Conservation (phyloP, 2,329 filamentous ascomycete species). For the Xylariaceae sp. region DNA sequence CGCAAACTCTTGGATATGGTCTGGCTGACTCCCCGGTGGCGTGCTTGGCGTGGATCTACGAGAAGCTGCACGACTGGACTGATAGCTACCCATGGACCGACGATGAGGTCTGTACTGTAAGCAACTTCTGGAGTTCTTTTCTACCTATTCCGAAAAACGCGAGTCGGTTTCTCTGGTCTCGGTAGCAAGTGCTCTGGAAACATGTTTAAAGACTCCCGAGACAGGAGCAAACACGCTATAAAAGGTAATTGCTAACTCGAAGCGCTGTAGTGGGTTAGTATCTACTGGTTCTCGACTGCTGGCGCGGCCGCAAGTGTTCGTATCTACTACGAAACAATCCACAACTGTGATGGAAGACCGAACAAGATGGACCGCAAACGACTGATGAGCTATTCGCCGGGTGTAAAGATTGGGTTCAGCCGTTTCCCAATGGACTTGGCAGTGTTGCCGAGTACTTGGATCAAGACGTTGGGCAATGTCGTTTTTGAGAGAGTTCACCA, state of each 20-base stretch:
- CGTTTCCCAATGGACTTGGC: slow-evolving; percentile 58
- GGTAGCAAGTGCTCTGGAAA: too few relatives aligned
- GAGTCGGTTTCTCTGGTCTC: too few relatives aligned
- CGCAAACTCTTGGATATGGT: slow-evolving; percentile 69
- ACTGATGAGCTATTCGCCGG: slow-evolving; percentile 29
- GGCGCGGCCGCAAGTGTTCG: slow-evolving; percentile 63
- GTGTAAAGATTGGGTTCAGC: slow-evolving; percentile 43
- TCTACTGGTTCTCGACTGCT: slow-evolving; percentile 70
- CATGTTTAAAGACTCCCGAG: too few relatives aligned
- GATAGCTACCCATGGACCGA: slow-evolving; percentile 71
- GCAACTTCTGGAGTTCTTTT: too few relatives aligned
- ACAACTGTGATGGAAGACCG: slow-evolving; percentile 32
- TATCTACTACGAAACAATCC: slow-evolving; percentile 70
- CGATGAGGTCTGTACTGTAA: slow-evolving; percentile 69
- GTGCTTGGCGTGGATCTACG: slow-evolving; percentile 74
- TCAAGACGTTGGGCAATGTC: slow-evolving; percentile 56
- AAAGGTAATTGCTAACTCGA: too few relatives aligned
- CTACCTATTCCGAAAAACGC: too few relatives aligned
- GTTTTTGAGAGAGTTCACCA: slow-evolving; percentile 53
- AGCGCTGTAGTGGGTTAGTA: slow-evolving; percentile 53
- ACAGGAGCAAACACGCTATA: too few relatives aligned
- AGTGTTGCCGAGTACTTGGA: slow-evolving; percentile 55
- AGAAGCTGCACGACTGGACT: slow-evolving; percentile 77
- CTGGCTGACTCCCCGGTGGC: slow-evolving; percentile 69
- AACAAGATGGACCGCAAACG: slow-evolving; percentile 18